Conservation (phyloP, 768 basidiomycete genomes). For the Cyathus striatus region DNA sequence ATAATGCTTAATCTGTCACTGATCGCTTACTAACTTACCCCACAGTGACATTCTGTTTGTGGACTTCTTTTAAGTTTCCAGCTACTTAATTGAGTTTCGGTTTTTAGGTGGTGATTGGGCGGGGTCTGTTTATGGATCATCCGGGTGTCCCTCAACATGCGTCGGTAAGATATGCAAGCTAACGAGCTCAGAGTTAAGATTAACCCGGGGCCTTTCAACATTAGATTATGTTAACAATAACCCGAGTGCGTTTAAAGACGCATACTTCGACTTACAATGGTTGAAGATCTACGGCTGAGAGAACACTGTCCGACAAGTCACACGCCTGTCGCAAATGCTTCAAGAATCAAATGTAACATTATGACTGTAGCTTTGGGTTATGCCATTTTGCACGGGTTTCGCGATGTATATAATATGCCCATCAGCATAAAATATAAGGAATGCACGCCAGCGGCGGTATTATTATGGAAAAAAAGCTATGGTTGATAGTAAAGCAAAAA, state of each 20-base stretch:
- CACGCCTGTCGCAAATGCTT: too few relatives aligned
- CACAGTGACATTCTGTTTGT: conserved; percentile 58
- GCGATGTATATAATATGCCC: too few relatives aligned
- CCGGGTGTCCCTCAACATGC: conserved; percentile 52
- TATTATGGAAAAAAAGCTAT: too few relatives aligned
- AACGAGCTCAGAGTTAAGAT: too few relatives aligned
- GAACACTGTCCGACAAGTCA: too few relatives aligned
- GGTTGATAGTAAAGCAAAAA: too few relatives aligned
- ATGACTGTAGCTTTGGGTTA: too few relatives aligned
- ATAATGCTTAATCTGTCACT: not conserved
- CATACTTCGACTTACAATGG: conserved; percentile 68
- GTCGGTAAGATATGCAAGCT: conserved; percentile 30
- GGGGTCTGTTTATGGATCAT: conserved; percentile 36
- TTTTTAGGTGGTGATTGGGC: conserved; percentile 54
- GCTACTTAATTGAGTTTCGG: not conserved
- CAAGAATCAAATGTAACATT: too few relatives aligned
- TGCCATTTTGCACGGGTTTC: too few relatives aligned
- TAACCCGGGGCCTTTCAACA: not conserved
- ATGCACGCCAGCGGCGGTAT: too few relatives aligned
- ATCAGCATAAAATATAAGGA: too few relatives aligned
- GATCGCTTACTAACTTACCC: not conserved
- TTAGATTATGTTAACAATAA: conserved; percentile 62
- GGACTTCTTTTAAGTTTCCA: not conserved
- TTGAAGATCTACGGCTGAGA: conserved; percentile 34
- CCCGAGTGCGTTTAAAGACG: conserved; percentile 59